These are phyloP conservation scores for Leucoagaricus sp. DNA, from an alignment of 1,284 basidiomycete species.

Conservation along the genomic window DNA sequence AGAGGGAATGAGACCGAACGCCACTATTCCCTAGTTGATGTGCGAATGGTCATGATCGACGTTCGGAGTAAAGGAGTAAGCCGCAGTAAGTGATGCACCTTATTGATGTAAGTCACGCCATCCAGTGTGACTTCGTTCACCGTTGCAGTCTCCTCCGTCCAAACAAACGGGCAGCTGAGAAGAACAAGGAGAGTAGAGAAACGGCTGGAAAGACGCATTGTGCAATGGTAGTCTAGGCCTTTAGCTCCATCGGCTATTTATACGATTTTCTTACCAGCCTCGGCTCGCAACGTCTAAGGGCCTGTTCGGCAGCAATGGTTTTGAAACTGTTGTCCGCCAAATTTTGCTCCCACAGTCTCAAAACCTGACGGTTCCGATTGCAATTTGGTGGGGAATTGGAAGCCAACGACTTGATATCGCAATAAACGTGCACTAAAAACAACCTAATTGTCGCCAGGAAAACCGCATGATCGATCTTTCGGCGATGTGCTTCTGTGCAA, in stretches of 20 bases:
- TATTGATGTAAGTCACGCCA: slow-evolving; percentile 16
- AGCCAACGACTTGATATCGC: too few relatives aligned
- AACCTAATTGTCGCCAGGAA: not conserved
- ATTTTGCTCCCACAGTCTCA: not conserved
- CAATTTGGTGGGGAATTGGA: too few relatives aligned
- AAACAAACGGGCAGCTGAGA: not conserved
- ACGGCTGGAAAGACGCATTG: not conserved
- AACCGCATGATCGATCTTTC: not conserved
- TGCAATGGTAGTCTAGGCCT: too few relatives aligned
- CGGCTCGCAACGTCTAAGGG: too few relatives aligned
- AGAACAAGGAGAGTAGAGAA: not conserved
- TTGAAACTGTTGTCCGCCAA: too few relatives aligned
- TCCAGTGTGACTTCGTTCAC: slow-evolving; percentile 12
- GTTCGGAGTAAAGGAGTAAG: too few relatives aligned
- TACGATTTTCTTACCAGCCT: too few relatives aligned
- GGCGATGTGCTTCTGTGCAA: not conserved
- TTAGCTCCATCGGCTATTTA: too few relatives aligned
- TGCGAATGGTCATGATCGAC: not conserved
- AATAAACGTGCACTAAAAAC: not conserved
- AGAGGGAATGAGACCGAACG: slow-evolving; percentile 43
- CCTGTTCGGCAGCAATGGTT: too few relatives aligned
- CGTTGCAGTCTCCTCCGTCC: not conserved
- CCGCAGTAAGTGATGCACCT: too few relatives aligned
- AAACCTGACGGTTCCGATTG: too few relatives aligned
- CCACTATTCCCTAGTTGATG: slow-evolving; percentile 35